phyloP scores from a whole-genome alignment of 805 yeast species.

The Candida pseudofarinosa region DNA sequence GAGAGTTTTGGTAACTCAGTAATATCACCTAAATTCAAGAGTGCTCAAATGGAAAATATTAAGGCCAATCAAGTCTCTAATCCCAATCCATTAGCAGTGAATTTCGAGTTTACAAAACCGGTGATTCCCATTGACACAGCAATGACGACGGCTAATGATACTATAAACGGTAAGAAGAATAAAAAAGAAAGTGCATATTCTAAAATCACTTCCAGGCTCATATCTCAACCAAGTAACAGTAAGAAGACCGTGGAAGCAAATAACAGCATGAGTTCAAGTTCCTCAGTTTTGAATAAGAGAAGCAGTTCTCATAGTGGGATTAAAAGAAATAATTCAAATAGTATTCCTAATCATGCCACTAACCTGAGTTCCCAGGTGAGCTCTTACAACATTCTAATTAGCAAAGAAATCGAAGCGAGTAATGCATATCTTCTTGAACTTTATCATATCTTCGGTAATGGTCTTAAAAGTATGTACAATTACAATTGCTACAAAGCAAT shows the following conservation, averaged over 20 bases:
- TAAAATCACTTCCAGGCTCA: conserved; percentile 45
- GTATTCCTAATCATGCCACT: conserved; percentile 9
- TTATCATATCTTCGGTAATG: conserved; percentile 54
- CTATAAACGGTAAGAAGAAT: conserved; percentile 15
- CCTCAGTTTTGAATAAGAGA: conserved; percentile 4
- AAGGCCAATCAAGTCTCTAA: conserved; percentile 6
- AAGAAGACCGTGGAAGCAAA: conserved; percentile 3
- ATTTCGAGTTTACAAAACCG: conserved; percentile 31
- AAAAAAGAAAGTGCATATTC: conserved; percentile 36
- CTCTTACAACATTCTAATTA: conserved; percentile 8
- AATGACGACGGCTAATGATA: conserved; percentile 1
- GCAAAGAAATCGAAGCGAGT: conserved; percentile 24
- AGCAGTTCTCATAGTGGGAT: conserved; percentile 10
- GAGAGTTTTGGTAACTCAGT: conserved; percentile 18
- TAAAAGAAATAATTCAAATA: conserved; percentile 20
- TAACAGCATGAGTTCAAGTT: conserved; percentile 2
- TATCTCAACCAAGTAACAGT: conserved; percentile 32
- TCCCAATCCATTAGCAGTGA: conserved; percentile 34
- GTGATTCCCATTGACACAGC: conserved; percentile 15
- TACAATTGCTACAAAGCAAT: conserved; percentile 83
- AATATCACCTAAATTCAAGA: conserved; percentile 25
- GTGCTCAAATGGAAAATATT: conserved; percentile 4
- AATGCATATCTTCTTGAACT: conserved; percentile 44
- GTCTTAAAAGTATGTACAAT: conserved; percentile 53
- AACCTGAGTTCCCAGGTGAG: conserved; percentile 10